These are phyloP conservation scores for Ramaria rubella DNA, from an alignment of 768 basidiomycete species.

Conservation along the genomic window DNA sequence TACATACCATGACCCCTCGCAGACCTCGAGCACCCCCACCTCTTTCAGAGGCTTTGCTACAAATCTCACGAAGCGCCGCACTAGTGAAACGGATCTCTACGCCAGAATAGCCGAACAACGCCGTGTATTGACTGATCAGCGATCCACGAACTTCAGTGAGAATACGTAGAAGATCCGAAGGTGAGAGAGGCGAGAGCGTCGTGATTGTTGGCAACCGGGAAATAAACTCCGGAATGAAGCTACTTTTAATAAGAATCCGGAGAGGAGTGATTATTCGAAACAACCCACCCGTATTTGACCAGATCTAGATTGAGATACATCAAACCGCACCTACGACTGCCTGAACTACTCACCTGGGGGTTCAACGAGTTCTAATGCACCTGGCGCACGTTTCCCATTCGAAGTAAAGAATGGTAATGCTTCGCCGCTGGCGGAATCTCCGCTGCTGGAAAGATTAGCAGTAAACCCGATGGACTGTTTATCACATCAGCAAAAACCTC, in stretches of 20 bases:
- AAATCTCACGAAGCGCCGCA: conserved; percentile 74
- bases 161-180: conserved; percentile 79
- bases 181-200: conserved; percentile 70
- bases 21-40: conserved; percentile 90
- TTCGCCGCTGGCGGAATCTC: conserved; percentile 10
- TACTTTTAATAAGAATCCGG: conserved; percentile 20
- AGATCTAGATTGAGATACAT: conserved; percentile 49
- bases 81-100: conserved; percentile 85
- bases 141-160: conserved; percentile 90
- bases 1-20: conserved; percentile 73
- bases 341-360: conserved; percentile 44
- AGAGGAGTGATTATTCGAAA: background rate
- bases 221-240: conserved; percentile 93
- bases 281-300: conserved; percentile 66
- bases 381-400: conserved; percentile 49
- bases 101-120: conserved; percentile 77
- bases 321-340: background rate
- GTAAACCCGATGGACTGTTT: conserved; percentile 87
- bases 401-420: conserved; percentile 71
- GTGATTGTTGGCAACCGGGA: conserved; percentile 91
- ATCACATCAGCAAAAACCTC: conserved; percentile 8
- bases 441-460: conserved; percentile 34
- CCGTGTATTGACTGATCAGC: conserved; percentile 81
- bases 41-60: conserved; percentile 65
- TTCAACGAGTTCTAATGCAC: conserved; percentile 63